Conservation (phyloP, 2,329 filamentous ascomycete genomes). For the Gaeumannomyces tritici region DNA sequence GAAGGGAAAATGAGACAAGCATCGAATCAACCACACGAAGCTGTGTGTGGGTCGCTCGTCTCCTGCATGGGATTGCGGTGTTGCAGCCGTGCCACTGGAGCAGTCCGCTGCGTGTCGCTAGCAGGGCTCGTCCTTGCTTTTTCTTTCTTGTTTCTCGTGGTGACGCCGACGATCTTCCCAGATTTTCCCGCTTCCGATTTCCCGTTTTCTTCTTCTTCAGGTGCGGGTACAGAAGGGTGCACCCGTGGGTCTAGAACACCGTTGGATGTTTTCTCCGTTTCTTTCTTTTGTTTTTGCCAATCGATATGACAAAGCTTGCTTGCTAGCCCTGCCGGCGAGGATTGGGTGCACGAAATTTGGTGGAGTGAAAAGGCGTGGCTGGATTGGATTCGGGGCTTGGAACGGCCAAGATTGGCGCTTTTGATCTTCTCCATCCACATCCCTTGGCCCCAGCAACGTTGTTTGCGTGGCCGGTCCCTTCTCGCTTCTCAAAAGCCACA, state of each 20-base stretch:
- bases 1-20: too few relatives aligned
- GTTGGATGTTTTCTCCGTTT: background rate
- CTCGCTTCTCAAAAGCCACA: background rate
- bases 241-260: background rate
- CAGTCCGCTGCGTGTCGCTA: background rate
- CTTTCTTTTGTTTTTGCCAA: background rate
- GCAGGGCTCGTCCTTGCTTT: background rate
- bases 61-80: background rate
- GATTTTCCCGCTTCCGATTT: background rate
- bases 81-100: too few relatives aligned
- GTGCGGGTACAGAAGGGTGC: too few relatives aligned
- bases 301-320: background rate
- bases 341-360: too few relatives aligned
- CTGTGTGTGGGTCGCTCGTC: background rate
- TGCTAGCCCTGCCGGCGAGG: background rate
- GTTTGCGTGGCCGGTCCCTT: background rate
- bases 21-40: background rate
- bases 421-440: background rate
- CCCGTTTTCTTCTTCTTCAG: background rate
- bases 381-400: too few relatives aligned
- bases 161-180: background rate
- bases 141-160: background rate
- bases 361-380: background rate
- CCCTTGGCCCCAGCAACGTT: too few relatives aligned
- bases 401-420: background rate